These are phyloP conservation scores for Boletus barrowsii DNA, from an alignment of 768 basidiomycete species.

Conservation along the genomic window DNA sequence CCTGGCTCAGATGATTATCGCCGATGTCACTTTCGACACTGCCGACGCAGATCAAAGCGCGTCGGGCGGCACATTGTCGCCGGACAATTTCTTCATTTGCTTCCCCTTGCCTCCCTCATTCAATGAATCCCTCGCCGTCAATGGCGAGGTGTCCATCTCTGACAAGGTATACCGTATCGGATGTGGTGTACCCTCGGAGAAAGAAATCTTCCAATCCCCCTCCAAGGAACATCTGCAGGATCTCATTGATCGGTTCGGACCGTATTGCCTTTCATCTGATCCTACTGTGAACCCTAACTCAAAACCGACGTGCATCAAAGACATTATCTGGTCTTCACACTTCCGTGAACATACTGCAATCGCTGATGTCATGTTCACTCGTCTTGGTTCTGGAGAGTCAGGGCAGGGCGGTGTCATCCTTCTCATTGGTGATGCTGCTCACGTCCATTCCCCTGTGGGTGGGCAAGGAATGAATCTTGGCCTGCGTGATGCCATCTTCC, in stretches of 20 bases:
- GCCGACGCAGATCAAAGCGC: neutral
- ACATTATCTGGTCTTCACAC: slow-evolving; percentile 42
- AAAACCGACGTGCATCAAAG: slow-evolving; percentile 31
- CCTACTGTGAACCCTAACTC: slow-evolving; percentile 30
- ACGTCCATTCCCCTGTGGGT: slow-evolving; percentile 51
- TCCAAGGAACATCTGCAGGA: slow-evolving; percentile 43
- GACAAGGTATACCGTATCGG: slow-evolving; percentile 38
- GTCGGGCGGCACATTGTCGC: slow-evolving; percentile 24
- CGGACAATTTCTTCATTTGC: slow-evolving; percentile 34
- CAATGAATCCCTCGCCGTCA: slow-evolving; percentile 14
- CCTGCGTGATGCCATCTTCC: slow-evolving; percentile 47
- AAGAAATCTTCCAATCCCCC: slow-evolving; percentile 36
- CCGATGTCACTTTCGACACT: slow-evolving; percentile 40
- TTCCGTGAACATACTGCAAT: slow-evolving; percentile 43
- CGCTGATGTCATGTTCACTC: slow-evolving; percentile 38
- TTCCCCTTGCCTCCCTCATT: slow-evolving; percentile 34
- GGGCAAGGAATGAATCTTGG: slow-evolving; percentile 60
- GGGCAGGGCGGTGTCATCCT: slow-evolving; percentile 17
- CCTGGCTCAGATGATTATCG: slow-evolving; percentile 42
- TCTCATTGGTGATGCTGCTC: slow-evolving; percentile 46
- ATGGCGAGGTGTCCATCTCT: slow-evolving; percentile 3
- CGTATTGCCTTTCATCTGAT: slow-evolving; percentile 30
- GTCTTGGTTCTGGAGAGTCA: slow-evolving; percentile 12
- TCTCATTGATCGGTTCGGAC: slow-evolving; percentile 40
- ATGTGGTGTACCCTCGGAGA: slow-evolving; percentile 35